A percentile compares a stretch with the other conserved stretches of the same genome.
phyloP scores from a whole-genome alignment of 1,284 basidiomycete genomes.

The Ganoderma sinense region DNA sequence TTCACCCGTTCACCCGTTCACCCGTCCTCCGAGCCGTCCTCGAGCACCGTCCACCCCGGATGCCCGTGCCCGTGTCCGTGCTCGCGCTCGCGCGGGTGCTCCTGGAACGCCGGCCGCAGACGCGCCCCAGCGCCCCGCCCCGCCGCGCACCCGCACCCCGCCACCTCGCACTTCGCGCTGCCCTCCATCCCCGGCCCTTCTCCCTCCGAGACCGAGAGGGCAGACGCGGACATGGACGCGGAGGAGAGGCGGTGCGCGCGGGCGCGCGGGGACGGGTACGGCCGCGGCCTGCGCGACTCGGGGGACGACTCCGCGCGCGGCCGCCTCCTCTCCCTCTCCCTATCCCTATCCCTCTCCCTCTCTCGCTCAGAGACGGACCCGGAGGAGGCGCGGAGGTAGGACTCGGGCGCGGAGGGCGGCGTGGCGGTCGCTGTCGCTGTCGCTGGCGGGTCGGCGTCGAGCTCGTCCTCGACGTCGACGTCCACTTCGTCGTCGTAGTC shows the following conservation, averaged over 20 bases:
- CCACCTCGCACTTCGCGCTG: slow-evolving; percentile 19
- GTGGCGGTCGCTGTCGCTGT: too few species aligned
- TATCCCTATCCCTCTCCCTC: not conserved
- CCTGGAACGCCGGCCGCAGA: slow-evolving; percentile 28
- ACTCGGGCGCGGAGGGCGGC: slow-evolving; percentile 15
- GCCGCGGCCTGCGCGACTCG: slow-evolving; percentile 20
- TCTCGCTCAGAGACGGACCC: slow-evolving; percentile 8
- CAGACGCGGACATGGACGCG: not conserved
- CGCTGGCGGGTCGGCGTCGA: too few species aligned
- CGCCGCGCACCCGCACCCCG: slow-evolving; percentile 24
- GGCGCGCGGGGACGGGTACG: slow-evolving; percentile 25
- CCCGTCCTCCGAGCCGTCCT: slow-evolving; percentile 24
- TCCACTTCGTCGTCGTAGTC: not conserved
- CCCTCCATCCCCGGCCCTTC: not conserved
- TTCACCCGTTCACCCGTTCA: not conserved
- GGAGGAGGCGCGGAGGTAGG: slow-evolving; percentile 21
- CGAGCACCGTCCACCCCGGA: slow-evolving; percentile 26
- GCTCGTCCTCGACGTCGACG: slow-evolving; percentile 9
- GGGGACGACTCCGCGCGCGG: slow-evolving; percentile 20
- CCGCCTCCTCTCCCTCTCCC: not conserved
- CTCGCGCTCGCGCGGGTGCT: not conserved
- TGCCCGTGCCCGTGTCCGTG: not conserved
- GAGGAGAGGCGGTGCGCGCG: slow-evolving; percentile 12
- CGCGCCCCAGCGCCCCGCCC: slow-evolving; percentile 18
- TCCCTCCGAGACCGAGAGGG: not conserved